Evolutionary conservation across 768 basidiomycete genomes (phyloP).

Genomic region (Dictyophora rubrovolvata): DNA sequence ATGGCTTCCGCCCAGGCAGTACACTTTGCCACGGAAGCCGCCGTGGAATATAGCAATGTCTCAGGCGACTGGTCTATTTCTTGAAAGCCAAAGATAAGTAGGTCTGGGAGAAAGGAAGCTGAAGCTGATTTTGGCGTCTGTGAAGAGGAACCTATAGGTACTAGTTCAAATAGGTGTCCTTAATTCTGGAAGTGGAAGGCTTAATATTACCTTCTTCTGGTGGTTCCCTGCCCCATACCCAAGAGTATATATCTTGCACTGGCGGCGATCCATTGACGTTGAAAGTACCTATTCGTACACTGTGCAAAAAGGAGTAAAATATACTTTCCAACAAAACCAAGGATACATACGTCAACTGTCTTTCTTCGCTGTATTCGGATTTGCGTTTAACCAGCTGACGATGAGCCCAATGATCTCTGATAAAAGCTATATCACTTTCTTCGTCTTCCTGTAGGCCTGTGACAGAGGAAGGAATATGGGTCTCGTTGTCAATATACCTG

Average conservation of each 20-base stretch:
- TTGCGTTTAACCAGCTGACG: conserved; percentile 26
- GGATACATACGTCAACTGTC: conserved; percentile 10
- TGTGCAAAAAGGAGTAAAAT: conserved; percentile 16
- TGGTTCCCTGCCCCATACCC: conserved; percentile 35
- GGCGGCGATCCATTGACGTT: conserved; percentile 76
- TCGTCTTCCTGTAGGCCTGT: conserved; percentile 62
- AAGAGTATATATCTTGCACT: conserved; percentile 58
- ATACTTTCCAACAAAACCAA: not conserved
- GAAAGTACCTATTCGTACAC: conserved; percentile 68
- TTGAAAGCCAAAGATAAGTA: conserved; percentile 71
- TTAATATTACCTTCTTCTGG: not conserved
- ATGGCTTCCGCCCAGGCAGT: conserved; percentile 59
- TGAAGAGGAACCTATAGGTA: not conserved
- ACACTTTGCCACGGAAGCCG: conserved; percentile 46
- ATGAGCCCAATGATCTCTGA: conserved; percentile 60
- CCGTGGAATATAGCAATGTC: conserved; percentile 59
- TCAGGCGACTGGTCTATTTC: conserved; percentile 73
- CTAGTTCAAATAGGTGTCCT: not conserved
- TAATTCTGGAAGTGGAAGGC: no score
- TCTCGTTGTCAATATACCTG: conserved; percentile 34
- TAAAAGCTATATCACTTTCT: conserved; percentile 39
- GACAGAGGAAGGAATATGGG: conserved; percentile 49
- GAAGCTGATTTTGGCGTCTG: not conserved
- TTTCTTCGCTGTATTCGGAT: conserved; percentile 10
- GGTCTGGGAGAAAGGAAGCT: conserved; percentile 33